A percentile compares a stretch with the other conserved stretches of the same genome.
These are phyloP conservation scores for Xylaria sp. DNA, from an alignment of 2,329 filamentous ascomycete genomes.

Conservation along the genomic window DNA sequence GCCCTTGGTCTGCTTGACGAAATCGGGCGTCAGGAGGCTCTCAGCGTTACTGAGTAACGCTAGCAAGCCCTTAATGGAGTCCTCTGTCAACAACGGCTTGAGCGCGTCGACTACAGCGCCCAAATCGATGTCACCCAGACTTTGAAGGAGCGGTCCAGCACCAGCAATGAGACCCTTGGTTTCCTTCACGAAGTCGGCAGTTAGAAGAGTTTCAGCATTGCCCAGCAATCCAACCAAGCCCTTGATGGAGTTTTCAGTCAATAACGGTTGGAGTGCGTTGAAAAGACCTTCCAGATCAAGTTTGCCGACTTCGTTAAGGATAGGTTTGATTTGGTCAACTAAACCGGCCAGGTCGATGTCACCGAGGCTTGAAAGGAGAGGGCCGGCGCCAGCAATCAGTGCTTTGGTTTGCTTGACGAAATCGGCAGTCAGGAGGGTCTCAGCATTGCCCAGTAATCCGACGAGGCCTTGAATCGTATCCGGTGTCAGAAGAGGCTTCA, in stretches of 20 bases:
- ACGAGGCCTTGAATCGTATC: constrained; percentile 37
- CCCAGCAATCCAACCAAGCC: constrained; percentile 50
- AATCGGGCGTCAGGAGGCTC: constrained; percentile 43
- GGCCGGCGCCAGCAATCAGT: constrained; percentile 44
- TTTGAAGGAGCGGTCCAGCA: constrained; percentile 49
- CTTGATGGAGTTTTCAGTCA: constrained; percentile 47
- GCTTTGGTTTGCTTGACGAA: constrained; percentile 43
- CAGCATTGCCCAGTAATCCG: constrained; percentile 35
- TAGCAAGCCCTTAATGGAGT: constrained; percentile 48
- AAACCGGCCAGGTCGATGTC: constrained; percentile 50
- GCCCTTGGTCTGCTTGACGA: constrained; percentile 44
- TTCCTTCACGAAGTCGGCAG: constrained; percentile 45
- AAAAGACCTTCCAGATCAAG: constrained; percentile 52
- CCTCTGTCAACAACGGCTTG: constrained; percentile 50
- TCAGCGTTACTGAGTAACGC: constrained; percentile 49
- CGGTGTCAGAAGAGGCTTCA: constrained; percentile 49
- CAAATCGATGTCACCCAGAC: constrained; percentile 50
- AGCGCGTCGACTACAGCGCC: constrained; percentile 48
- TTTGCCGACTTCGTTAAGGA: constrained; percentile 45
- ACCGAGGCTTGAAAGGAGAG: constrained; percentile 49
- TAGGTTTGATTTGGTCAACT: constrained; percentile 40
- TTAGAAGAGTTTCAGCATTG: constrained; percentile 54
- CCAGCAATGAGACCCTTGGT: constrained; percentile 42
- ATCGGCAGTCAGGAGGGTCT: constrained; percentile 49
- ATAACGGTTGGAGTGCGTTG: constrained; percentile 50